Base-by-base conservation (phyloP, 148 eudicot species). In the Cornus kousa region DNA sequence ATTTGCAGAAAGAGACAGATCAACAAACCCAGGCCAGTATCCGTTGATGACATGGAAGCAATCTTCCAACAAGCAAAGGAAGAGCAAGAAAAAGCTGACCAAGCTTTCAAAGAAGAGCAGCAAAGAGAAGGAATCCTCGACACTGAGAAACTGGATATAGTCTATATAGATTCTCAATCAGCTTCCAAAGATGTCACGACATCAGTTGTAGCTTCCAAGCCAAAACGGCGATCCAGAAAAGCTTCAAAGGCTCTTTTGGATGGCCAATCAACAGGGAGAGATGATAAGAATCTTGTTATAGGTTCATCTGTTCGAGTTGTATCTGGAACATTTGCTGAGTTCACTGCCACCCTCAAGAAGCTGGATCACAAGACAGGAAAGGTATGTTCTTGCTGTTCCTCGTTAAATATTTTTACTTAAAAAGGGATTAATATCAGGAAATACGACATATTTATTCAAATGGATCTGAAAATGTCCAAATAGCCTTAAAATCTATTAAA, bases 241-340 rank as follows among this genome's bases (percentile, higher is more conserved):
- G 72, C 81, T 62, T 76, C 86, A 74, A 78, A 78, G 67, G 66
- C 86, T 68, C 66, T 57, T 64, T 66, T 75, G 31, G 72, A 35
- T 69, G 79, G 76, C 76, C 67, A 13, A 20, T 64, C 80, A 71
- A 87, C 46, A 50, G 86, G 73, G 70, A 83, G 74, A 57, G 76
- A 78, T 35, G 67, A 80, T 16, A 88, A 87, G 67, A 79, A 83
- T 75, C 85, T 85, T 13, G 83, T 77, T 74, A 81, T 83, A 32
- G 99, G 98, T 69, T 86, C 96, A 39, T 85, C 86, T 76, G 94
- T 97, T 43, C 86, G 81, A 87, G 97, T 97, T 70, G 55, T 90
- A 19, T 88, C 98, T 53, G 99, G 99, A 66, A 75, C 94, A 69
- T 97, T 97, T 85, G 94, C 95, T 2, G 97, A 92, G 74, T 97